Base-by-base conservation (phyloP, 495 filamentous ascomycete species). In the Annulohypoxylon bovei region DNA sequence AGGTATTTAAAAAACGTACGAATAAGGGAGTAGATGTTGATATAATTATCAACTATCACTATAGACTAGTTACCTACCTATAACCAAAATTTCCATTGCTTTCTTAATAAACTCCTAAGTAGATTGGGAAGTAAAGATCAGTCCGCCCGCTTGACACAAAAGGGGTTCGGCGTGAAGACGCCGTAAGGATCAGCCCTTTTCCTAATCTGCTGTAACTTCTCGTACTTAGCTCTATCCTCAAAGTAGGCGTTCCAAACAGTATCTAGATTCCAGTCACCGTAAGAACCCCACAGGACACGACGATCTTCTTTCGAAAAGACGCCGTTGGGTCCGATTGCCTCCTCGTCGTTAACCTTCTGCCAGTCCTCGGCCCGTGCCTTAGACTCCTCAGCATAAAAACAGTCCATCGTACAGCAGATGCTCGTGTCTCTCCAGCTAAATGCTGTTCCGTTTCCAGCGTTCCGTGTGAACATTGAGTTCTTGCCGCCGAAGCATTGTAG, bases 351-450 rank as follows among this genome's bases (percentile, higher is more conserved):
- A 35, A 75, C 68, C 37, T 68, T 69, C 40, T 80, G 77, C 79
- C 79, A 82, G 22, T 79, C 77, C 40, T 79, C 65, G 7, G 79
- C 80, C 0, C 63, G 68, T n/a, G 54, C 33, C 62, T 79, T 75
- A 2, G 57, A 49, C 6, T 71, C 67, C 3, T 67, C 57, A 14
- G 57, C 65, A 55, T 81, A 71, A 63, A 82, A 81, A 44, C 77
- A 79, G 50, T 82, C 80, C 61, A 80, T 72, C 1, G 64, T 73
- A 53, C 62, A 66, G 5, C 57, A 52, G 9, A 81, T 59, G 37
- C 66, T 79, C 6, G 79, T 77, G 56, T 82, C 80, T 53, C 80
- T 70, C 80, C 80, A 82, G 67, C 78, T 81, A 61, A 74, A 81
- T 8, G 78, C 46, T 0, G 79, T 82, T 1, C 79, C 79, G 40